Evolutionary conservation across 306 rosid species (phyloP).

Genomic region (Lathyrus sativus): DNA sequence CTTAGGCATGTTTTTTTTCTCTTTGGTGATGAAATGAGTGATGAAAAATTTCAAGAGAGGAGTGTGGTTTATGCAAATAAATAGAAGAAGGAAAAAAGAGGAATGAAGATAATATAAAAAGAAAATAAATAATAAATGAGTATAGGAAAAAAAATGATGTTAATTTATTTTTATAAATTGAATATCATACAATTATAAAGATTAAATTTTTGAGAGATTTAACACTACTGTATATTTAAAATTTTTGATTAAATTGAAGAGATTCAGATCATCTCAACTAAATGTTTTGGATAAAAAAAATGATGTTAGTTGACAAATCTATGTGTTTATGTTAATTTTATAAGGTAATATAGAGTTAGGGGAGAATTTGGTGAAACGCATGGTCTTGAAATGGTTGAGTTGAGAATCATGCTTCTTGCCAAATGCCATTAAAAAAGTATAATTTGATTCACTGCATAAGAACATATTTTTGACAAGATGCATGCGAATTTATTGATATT

Average conservation of each 20-base stretch:
- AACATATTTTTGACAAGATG: constrained; percentile 19
- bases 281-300: no score
- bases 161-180: no score
- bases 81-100: neutral
- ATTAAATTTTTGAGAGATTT: no score
- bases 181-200: no score
- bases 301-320: constrained; percentile 14
- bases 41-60: constrained; percentile 4
- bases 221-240: no score
- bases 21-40: neutral
- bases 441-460: constrained; percentile 27
- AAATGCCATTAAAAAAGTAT: constrained; percentile 31
- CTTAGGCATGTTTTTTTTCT: constrained; percentile 50
- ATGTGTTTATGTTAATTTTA: constrained; percentile 3
- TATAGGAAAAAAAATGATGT: neutral
- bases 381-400: constrained; percentile 30
- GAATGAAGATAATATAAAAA: neutral
- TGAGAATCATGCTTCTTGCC: constrained; percentile 48
- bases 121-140: neutral
- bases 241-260: no score
- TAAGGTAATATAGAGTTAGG: constrained; percentile 22
- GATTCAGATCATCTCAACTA: no score
- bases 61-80: constrained; percentile 40
- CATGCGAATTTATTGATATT: constrained; percentile 9
- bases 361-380: constrained; percentile 46